Percentiles rank a stretch among this genome's conserved stretches.
Evolutionary conservation across 2,329 filamentous ascomycete genomes (phyloP).

Genomic region (Phaeosphaeria sp.): DNA sequence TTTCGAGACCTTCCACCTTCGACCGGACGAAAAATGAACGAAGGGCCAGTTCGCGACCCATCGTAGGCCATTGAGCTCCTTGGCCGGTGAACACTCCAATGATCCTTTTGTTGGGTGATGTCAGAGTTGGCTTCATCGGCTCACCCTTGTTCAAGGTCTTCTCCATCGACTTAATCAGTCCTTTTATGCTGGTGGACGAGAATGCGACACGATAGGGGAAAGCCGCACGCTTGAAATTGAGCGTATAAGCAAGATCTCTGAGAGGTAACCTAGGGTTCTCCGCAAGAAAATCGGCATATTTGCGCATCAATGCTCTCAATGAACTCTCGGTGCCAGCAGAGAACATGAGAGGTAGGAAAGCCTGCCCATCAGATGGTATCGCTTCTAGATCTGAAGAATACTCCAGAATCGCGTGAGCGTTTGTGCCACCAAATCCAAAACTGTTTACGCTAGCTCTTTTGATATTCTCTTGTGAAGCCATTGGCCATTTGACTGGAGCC

Average conservation of each 20-base stretch:
- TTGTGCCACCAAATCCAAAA: conserved; percentile 34
- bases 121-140: no score
- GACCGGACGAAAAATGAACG: background rate
- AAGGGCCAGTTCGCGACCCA: conserved; percentile 6
- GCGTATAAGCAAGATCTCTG: conserved; percentile 2
- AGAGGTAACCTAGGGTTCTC: background rate
- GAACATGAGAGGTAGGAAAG: no score
- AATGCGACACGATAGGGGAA: background rate
- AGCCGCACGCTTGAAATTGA: background rate
- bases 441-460: conserved; percentile 26
- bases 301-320: no score
- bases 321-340: no score
- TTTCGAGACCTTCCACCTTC: background rate
- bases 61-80: conserved; percentile 13
- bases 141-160: no score
- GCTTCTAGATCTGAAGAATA: background rate
- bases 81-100: conserved; percentile 14
- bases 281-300: conserved; percentile 2
- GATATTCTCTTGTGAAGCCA: background rate
- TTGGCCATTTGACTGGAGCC: conserved; percentile 18
- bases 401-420: conserved; percentile 34
- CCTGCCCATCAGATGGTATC: no score
- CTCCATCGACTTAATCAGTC: background rate
- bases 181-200: conserved; percentile 9
- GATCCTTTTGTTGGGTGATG: background rate